These are phyloP conservation scores for Rhododendron mucronatum DNA, from an alignment of 148 eudicot genomes.

Conservation along the genomic window DNA sequence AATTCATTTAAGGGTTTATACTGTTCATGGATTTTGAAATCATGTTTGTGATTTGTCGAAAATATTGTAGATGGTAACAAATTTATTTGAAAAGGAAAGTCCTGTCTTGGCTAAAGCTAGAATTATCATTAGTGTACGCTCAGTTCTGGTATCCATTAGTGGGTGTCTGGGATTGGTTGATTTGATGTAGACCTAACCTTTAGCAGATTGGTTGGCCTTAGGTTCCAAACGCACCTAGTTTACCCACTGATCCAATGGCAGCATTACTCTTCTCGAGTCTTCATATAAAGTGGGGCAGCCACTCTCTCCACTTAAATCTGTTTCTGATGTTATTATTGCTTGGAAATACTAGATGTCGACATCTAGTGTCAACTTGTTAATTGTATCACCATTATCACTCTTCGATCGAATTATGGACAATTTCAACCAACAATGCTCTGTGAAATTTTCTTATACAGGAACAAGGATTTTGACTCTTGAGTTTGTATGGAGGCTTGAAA, in stretches of 20 bases:
- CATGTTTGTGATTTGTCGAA: not conserved
- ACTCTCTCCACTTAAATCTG: not conserved
- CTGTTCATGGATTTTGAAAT: not conserved
- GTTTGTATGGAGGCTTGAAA: not conserved
- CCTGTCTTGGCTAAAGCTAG: not conserved
- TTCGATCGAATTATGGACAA: no score
- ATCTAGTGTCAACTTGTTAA: not conserved
- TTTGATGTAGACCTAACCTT: not conserved
- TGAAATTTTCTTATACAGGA: not conserved
- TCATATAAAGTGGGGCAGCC: not conserved
- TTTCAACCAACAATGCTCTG: not conserved
- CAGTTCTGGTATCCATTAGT: not conserved
- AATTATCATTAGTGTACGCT: not conserved
- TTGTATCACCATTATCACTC: not conserved
- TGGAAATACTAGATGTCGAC: not conserved
- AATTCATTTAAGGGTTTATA: not conserved
- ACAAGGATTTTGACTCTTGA: not conserved
- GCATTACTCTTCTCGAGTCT: not conserved
- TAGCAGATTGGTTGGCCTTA: not conserved
- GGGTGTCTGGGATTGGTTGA: not conserved
- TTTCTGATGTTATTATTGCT: not conserved
- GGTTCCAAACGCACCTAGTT: not conserved
- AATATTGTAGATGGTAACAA: not conserved
- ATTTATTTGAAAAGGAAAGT: not conserved
- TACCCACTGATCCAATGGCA: not conserved